phyloP scores from a whole-genome alignment of 2,329 filamentous ascomycete genomes.

The Fusarium paranaense region DNA sequence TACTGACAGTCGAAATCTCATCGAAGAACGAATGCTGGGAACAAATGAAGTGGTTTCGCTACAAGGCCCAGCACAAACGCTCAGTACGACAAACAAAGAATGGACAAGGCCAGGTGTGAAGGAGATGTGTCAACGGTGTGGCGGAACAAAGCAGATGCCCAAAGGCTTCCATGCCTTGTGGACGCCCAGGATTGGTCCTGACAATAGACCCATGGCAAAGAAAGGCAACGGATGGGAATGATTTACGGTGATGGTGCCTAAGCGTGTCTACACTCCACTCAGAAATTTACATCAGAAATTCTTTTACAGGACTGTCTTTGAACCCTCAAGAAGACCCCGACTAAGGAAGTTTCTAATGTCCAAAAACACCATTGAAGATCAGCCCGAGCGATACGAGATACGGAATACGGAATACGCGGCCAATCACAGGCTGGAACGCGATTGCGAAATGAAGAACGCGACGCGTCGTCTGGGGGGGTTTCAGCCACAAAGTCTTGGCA shows the following conservation, averaged over 20 bases:
- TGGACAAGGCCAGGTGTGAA: constrained; percentile 4
- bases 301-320: neutral
- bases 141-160: neutral
- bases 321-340: neutral
- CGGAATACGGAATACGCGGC: neutral
- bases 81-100: rapidly evolving
- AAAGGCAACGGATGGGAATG: neutral
- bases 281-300: neutral
- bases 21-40: constrained; percentile 33
- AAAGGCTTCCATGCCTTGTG: neutral
- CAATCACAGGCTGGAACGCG: neutral
- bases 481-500: neutral
- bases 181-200: neutral
- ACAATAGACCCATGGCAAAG: neutral
- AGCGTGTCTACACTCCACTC: neutral
- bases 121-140: constrained; percentile 18
- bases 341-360: neutral
- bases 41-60: constrained; percentile 18
- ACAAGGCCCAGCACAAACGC: neutral
- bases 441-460: neutral
- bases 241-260: neutral
- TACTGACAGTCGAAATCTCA: constrained; percentile 14
- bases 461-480: neutral
- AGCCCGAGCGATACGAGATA: neutral
- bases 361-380: neutral